Conservation (phyloP, 805 yeast genomes). For the Lipomyces mesembrius region DNA sequence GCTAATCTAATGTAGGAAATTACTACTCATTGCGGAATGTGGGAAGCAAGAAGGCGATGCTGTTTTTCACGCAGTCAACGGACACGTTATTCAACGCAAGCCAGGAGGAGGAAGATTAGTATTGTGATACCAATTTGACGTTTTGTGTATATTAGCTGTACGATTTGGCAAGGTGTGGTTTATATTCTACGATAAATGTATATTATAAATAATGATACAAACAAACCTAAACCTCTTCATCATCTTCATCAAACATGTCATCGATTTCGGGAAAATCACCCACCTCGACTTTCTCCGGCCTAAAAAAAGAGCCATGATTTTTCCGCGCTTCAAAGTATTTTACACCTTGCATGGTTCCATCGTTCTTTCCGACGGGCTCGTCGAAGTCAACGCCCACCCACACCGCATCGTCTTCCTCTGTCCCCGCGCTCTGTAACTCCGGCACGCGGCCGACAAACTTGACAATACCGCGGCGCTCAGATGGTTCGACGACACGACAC, state of each 20-base stretch:
- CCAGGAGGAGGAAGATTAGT: neutral
- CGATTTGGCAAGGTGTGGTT: neutral
- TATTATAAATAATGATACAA: neutral
- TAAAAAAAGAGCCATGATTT: constrained; percentile 77
- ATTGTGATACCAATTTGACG: neutral
- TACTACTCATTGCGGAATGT: constrained; percentile 45
- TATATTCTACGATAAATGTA: neutral
- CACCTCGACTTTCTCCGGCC: constrained; percentile 67
- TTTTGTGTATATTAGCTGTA: constrained; percentile 1
- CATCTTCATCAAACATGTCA: constrained; percentile 53
- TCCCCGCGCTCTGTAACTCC: constrained; percentile 52
- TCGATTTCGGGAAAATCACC: constrained; percentile 67
- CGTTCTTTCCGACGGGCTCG: constrained; percentile 84
- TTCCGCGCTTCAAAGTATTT: constrained; percentile 60
- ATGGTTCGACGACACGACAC: constrained; percentile 48
- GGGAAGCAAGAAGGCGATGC: constrained; percentile 60
- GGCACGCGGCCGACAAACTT: constrained; percentile 70
- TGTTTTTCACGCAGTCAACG: constrained; percentile 77
- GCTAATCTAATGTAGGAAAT: constrained; percentile 14
- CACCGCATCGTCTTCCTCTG: constrained; percentile 40
- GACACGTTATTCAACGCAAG: constrained; percentile 38
- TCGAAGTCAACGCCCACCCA: constrained; percentile 91
- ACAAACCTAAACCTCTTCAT: constrained; percentile 26
- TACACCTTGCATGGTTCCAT: constrained; percentile 70
- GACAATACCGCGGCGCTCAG: constrained; percentile 71